phyloP scores from a whole-genome alignment of 768 basidiomycete species.

The Cystofilobasidium ferigula region DNA sequence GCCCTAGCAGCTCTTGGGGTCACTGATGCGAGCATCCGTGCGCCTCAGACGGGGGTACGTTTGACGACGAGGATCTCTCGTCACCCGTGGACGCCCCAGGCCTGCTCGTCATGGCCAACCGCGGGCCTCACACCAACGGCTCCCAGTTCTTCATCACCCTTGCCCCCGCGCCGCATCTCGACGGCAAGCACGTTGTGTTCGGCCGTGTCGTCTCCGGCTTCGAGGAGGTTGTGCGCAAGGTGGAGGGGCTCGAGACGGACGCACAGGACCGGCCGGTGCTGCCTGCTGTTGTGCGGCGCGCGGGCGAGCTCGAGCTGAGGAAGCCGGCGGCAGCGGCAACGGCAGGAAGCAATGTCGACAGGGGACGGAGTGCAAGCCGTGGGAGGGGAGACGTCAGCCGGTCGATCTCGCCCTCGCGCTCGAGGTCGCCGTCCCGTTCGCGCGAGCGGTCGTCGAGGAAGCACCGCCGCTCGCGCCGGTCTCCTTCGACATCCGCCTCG shows the following conservation, averaged over 20 bases:
- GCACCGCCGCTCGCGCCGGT: conserved; percentile 11
- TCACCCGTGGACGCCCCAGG: conserved; percentile 14
- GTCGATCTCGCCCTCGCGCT: background rate
- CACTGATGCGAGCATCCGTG: too few species aligned
- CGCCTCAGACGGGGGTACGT: conserved; percentile 46
- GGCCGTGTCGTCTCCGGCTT: conserved; percentile 33
- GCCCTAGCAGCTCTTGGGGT: background rate
- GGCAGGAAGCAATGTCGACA: background rate
- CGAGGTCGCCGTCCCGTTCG: too few species aligned
- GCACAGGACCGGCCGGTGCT: conserved; percentile 60
- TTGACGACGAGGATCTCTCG: conserved; percentile 57
- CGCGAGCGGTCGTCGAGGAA: background rate
- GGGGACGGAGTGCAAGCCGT: background rate
- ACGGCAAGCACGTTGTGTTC: conserved; percentile 26
- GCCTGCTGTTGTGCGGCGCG: conserved; percentile 60
- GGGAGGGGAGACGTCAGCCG: background rate
- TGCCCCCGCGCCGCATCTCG: conserved; percentile 18
- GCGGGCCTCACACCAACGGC: conserved; percentile 62
- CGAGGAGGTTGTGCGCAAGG: conserved; percentile 46
- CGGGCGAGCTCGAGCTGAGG: conserved; percentile 72
- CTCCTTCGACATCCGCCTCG: conserved; percentile 8
- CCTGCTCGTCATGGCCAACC: conserved; percentile 78
- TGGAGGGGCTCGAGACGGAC: conserved; percentile 59
- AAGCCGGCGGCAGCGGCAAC: conserved; percentile 33
- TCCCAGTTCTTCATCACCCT: conserved; percentile 51